Percentiles rank a stretch among this genome's conserved stretches.
These are phyloP conservation scores for Cyclotella cryptica DNA, from an alignment of 108 stramenopile species.

Conservation along the genomic window DNA sequence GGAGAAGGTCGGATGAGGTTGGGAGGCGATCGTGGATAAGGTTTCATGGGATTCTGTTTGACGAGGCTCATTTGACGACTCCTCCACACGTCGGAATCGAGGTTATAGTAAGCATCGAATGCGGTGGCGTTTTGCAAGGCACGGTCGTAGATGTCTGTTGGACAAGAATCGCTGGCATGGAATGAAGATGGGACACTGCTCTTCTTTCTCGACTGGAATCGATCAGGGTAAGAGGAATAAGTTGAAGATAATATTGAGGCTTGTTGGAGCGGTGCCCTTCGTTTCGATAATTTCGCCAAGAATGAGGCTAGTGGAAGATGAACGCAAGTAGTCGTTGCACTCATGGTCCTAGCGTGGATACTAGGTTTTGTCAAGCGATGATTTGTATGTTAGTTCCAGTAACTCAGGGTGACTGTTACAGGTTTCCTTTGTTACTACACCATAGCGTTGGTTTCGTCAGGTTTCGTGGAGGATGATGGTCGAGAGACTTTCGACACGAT, in stretches of 20 bases:
- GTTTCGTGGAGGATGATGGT: too few relatives aligned
- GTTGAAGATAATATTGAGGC: not conserved
- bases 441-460: too few relatives aligned
- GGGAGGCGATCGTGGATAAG: conserved; percentile 18
- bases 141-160: conserved; percentile 28
- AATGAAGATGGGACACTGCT: conserved; percentile 24
- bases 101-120: conserved; percentile 40
- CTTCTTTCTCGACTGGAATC: conserved; percentile 7
- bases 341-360: not conserved
- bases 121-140: conserved; percentile 22
- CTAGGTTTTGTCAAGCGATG: too few relatives aligned
- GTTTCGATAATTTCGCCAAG: not conserved
- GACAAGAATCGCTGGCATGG: conserved; percentile 2
- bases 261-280: not conserved
- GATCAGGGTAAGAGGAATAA: not conserved
- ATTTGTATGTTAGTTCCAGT: too few relatives aligned
- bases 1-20: conserved; percentile 25
- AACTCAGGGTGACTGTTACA: too few relatives aligned
- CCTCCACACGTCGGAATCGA: conserved; percentile 14
- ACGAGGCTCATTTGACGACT: conserved; percentile 30
- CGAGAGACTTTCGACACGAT: too few relatives aligned
- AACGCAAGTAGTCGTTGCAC: not conserved
- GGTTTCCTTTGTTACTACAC: too few relatives aligned
- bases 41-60: conserved; percentile 21
- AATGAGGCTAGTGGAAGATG: not conserved